Percentiles rank a stretch among this genome's conserved stretches.
Conservation (phyloP, 306 rosid species). For the Medicago ruthenica region DNA sequence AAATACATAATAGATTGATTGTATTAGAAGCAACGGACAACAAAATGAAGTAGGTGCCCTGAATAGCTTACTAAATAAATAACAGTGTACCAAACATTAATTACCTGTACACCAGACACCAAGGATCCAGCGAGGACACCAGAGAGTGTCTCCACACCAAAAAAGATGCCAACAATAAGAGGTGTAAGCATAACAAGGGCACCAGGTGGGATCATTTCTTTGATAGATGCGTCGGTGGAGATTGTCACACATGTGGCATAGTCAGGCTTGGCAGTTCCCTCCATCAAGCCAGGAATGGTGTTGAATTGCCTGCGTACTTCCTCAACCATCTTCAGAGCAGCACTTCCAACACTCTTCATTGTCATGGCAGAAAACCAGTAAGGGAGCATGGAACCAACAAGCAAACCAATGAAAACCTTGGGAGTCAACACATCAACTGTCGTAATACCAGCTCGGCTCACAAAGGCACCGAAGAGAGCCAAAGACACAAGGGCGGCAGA, state of each 20-base stretch:
- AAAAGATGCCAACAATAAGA: conserved; percentile 85
- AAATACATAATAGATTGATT: not conserved
- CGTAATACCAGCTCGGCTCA: conserved; percentile 79
- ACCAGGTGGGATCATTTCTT: conserved; percentile 97
- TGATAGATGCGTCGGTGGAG: conserved; percentile 94
- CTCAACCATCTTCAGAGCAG: conserved; percentile 98
- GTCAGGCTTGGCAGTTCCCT: conserved; percentile 92
- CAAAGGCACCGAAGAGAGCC: conserved; percentile 98
- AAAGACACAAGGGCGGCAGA: conserved; percentile 97
- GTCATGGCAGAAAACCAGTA: conserved; percentile 99
- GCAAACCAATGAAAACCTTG: conserved; percentile 85
- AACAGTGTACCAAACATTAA: not conserved
- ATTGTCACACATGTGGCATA: conserved; percentile 92
- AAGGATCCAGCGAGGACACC: conserved; percentile 96
- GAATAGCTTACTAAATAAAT: too few species aligned
- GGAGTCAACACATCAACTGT: conserved; percentile 89
- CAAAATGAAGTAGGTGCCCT: not conserved
- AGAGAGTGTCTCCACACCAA: conserved; percentile 95
- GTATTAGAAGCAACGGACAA: conserved; percentile 21
- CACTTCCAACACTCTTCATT: conserved; percentile 98
- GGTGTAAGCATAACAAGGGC: conserved; percentile 98
- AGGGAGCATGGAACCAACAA: conserved; percentile 97
- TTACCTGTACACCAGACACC: conserved; percentile 95
- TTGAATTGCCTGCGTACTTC: conserved; percentile 96
- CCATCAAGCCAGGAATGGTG: conserved; percentile 93